Evolutionary conservation across 148 eudicot genomes (phyloP).

Genomic region (Nepenthes mirabilis): DNA sequence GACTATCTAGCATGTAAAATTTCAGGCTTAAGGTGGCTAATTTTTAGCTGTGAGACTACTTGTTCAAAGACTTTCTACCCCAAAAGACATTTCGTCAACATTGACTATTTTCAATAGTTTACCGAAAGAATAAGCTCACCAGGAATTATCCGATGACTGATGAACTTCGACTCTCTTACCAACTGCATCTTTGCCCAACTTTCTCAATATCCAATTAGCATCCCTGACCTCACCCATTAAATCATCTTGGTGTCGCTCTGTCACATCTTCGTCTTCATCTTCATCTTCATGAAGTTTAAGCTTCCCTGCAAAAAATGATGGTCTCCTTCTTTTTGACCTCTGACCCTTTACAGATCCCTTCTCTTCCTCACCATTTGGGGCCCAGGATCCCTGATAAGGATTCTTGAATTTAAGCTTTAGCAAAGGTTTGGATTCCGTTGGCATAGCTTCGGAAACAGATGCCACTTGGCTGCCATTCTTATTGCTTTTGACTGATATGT

Average conservation of each 20-base stretch:
- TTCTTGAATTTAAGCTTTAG: constrained; percentile 73
- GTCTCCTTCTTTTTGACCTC: constrained; percentile 83
- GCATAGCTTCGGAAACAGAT: constrained; percentile 21
- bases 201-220: constrained; percentile 77
- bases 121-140: constrained; percentile 32
- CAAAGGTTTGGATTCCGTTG: constrained; percentile 61
- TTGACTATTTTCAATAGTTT: too few species aligned
- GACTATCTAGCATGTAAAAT: not conserved
- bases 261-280: constrained; percentile 30
- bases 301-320: constrained; percentile 30
- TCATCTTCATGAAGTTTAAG: constrained; percentile 28
- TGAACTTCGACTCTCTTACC: constrained; percentile 96
- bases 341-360: constrained; percentile 68
- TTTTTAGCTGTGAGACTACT: not conserved
- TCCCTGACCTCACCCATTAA: constrained; percentile 48
- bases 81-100: too few species aligned
- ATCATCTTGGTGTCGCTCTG: constrained; percentile 30
- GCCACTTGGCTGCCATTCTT: constrained; percentile 18
- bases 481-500: constrained; percentile 19
- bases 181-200: constrained; percentile 79
- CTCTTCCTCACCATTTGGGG: constrained; percentile 53
- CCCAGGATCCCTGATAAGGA: constrained; percentile 45
- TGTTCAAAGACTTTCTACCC: too few species aligned
- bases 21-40: not conserved
- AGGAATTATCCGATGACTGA: constrained; percentile 68